Base-by-base conservation (phyloP, 2,329 filamentous ascomycete genomes). In the Cytospora piceae region DNA sequence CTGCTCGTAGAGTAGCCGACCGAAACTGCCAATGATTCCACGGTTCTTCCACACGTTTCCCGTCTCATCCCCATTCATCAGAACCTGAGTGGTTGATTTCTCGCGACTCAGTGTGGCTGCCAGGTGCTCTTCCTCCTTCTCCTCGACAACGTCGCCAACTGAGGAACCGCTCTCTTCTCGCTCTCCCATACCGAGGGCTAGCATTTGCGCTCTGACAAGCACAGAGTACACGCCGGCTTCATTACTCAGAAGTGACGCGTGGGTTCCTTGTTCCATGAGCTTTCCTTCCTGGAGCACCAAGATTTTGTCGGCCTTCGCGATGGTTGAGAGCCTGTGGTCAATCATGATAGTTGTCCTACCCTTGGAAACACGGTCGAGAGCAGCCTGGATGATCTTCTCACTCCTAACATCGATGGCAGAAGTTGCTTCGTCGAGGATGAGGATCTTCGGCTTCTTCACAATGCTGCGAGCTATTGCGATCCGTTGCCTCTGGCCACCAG, bases 231-330 rank as follows among this genome's bases (percentile, higher is more conserved):
- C 81, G 1, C 90, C 86, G 3, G 79, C 80, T 5, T 87, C 80
- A 46, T 83, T 77, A 3, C 80, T 74, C 1, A 96, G 80, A 0
- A 96, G 83, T 53, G 87, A 84, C 8, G 92, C 86, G 69, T 96
- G 93, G 0, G 85, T 92, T 0, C 93, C 93, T 70, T 89, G 80
- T 74, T 96, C 92, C 11, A 90, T 83, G 0, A 93, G 85, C 61
- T 82, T 78, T 2, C 93, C 93, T 70, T 89, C 85, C 58, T 89
- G 83, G 61, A 96, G 76, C 0, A 96, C 92, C 9, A 93, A 80
- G 62, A 96, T 96, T 46, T 87, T 86, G 72, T 96, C 90, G 4
- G 92, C 92, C 69, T 90, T 87, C 74, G 88, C 89, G 71, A 93
- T 90, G 0, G 90, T 93, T 0, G 89, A 91, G 3, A 93, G 80